Base-by-base conservation (phyloP, 305 asterid species). In the Striga hermonthica region DNA sequence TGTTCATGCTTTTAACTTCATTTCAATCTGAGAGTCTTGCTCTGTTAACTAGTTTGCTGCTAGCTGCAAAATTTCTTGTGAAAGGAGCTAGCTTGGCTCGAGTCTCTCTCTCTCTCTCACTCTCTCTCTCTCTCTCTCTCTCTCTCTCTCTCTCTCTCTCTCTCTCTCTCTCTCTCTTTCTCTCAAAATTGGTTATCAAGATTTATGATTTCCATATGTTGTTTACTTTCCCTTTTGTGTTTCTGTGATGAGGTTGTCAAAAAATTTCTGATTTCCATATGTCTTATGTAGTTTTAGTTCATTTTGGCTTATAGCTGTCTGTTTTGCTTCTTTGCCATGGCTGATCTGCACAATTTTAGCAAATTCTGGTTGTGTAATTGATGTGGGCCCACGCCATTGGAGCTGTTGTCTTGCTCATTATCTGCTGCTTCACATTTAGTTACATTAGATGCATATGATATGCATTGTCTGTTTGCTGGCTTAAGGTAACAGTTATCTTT, bases 321-420 rank as follows among this genome's bases (percentile, higher is more conserved):
- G 16, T 74, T 72, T 35, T 64, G 49, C 81, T 76, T 65, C 65
- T 59, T 77, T 68, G 67, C 57, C 56, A 50, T 75, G 75, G 72
- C 65, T 78, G 81, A 75, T 78, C 75, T 75, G 36, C 16, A 15
- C 73, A 70, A 62, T 64, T 75, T 69, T 72, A 60, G 72, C 39
- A 55, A 68, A 7, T 61, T 70, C 45, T 28, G 49, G 76, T 67
- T 65, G 37, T 54, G 39, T 49, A 50, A 31, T 62, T 62, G 53
- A 43, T 66, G 78, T 74, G 80, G 80, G 80, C 70, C 60, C 69
- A 62, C 60, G 47, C 66, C 69, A 66, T 69, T 66, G 39, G 62
- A 50, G 71, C 75, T 62, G 28, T 61, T 12, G 52, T 68, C 71
- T 16, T 13, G 11, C 66, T 53, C 22, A 15, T 56, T 15, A 70